These are phyloP conservation scores for Carex scoparia DNA, from an alignment of 176 grass and related monocot genomes.

Conservation along the genomic window DNA sequence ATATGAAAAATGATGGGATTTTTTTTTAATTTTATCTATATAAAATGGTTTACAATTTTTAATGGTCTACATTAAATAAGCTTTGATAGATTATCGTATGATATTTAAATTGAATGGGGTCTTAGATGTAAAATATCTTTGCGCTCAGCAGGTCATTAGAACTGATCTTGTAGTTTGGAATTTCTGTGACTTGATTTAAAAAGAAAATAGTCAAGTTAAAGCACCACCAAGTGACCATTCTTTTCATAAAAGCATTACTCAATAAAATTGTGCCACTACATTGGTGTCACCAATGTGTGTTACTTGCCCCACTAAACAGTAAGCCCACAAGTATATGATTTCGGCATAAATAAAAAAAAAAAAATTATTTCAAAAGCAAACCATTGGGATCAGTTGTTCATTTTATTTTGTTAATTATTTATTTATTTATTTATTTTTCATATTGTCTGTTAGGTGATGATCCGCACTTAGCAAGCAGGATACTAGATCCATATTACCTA, in stretches of 20 bases:
- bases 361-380: background rate
- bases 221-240: background rate
- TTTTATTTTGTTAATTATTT: background rate
- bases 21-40: background rate
- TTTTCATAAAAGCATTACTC: background rate
- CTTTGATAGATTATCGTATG: background rate
- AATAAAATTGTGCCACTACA: too few relatives aligned
- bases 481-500: conserved; percentile 70
- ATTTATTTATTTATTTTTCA: conserved; percentile 5
- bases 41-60: background rate
- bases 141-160: background rate
- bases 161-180: background rate
- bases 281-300: too few relatives aligned
- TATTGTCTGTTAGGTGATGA: conserved; percentile 64
- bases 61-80: background rate
- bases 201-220: background rate
- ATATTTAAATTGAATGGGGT: background rate
- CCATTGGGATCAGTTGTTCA: background rate
- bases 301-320: background rate
- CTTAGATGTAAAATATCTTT: background rate
- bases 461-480: conserved; percentile 52
- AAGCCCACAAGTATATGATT: background rate
- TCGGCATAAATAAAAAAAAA: background rate
- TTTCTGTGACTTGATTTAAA: background rate
- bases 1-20: background rate